A percentile compares a stretch with the other conserved stretches of the same genome.
phyloP scores from a whole-genome alignment of 202 grass and related monocot genomes.

The Schoenoplectus triqueter region DNA sequence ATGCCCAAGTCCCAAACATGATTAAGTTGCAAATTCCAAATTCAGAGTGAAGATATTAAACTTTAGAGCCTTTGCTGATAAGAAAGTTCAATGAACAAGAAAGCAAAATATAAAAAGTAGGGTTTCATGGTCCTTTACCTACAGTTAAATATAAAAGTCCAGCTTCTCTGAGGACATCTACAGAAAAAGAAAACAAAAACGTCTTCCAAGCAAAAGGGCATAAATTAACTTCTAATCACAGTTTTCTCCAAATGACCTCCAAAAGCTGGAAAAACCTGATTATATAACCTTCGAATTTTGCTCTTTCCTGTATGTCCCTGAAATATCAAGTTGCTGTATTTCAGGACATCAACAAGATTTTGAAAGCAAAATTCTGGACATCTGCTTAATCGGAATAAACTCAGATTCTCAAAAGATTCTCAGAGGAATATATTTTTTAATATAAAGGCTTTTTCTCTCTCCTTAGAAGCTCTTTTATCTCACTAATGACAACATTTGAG shows the following conservation, averaged over 20 bases:
- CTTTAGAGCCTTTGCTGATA: neutral
- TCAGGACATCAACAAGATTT: slow-evolving; percentile 36
- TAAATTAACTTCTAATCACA: too few relatives aligned
- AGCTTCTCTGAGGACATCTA: slow-evolving; percentile 39
- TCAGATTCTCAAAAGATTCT: neutral
- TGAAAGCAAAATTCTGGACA: slow-evolving; percentile 30
- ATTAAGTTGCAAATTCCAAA: neutral
- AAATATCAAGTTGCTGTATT: slow-evolving; percentile 32
- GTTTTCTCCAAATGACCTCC: slow-evolving; percentile 18
- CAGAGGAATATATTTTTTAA: too few relatives aligned
- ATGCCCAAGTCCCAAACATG: too few relatives aligned
- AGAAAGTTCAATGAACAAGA: slow-evolving; percentile 1
- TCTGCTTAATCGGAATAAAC: neutral
- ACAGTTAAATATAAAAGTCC: neutral
- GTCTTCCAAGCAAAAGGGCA: neutral
- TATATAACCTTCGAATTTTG: slow-evolving; percentile 13
- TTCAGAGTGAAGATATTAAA: neutral
- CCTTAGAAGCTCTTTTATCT: too few relatives aligned
- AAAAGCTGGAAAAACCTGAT: too few relatives aligned
- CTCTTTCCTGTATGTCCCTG: slow-evolving; percentile 35
- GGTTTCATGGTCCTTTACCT: slow-evolving; percentile 31
- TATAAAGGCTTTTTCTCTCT: too few relatives aligned
- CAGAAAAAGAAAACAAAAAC: slow-evolving; percentile 18
- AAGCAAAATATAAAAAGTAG: neutral
- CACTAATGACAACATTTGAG: neutral